Conservation (phyloP, 306 rosid species). For the Amphicarpaea edgeworthii region DNA sequence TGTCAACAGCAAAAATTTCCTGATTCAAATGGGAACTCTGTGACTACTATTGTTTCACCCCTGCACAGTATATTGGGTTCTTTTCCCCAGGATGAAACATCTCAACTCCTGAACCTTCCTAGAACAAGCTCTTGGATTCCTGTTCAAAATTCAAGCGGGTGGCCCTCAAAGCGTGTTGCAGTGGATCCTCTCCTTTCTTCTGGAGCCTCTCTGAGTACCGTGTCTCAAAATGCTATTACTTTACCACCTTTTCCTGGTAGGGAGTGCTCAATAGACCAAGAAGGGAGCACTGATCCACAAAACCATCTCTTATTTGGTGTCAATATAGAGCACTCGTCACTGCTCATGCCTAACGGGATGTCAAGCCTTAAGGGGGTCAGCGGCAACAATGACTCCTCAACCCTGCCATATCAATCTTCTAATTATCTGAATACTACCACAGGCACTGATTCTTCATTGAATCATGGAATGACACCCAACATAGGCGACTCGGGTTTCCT, state of each 20-base stretch:
- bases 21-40: conserved; percentile 74
- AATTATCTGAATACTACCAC: conserved; percentile 70
- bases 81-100: conserved; percentile 75
- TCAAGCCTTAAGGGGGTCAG: conserved; percentile 74
- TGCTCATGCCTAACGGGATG: conserved; percentile 83
- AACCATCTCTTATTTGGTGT: conserved; percentile 91
- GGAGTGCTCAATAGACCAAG: conserved; percentile 88
- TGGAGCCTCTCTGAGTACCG: conserved; percentile 66
- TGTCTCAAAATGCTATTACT: conserved; percentile 66
- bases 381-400: conserved; percentile 58
- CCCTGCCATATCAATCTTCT: conserved; percentile 71
- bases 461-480: conserved; percentile 68
- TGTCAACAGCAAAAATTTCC: conserved; percentile 85
- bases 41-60: conserved; percentile 72
- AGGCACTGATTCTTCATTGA: conserved; percentile 64
- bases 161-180: conserved; percentile 91
- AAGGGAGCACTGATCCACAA: conserved; percentile 81
- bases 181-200: conserved; percentile 82
- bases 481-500: conserved; percentile 76
- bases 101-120: conserved; percentile 71
- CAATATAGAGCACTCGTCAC: conserved; percentile 85
- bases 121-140: conserved; percentile 68
- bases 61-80: conserved; percentile 83
- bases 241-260: conserved; percentile 98
- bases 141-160: conserved; percentile 61